Evolutionary conservation across 768 basidiomycete genomes (phyloP), one percentile per base, ranked within the genome.

Genomic region (Neoboletus magnificus): DNA sequence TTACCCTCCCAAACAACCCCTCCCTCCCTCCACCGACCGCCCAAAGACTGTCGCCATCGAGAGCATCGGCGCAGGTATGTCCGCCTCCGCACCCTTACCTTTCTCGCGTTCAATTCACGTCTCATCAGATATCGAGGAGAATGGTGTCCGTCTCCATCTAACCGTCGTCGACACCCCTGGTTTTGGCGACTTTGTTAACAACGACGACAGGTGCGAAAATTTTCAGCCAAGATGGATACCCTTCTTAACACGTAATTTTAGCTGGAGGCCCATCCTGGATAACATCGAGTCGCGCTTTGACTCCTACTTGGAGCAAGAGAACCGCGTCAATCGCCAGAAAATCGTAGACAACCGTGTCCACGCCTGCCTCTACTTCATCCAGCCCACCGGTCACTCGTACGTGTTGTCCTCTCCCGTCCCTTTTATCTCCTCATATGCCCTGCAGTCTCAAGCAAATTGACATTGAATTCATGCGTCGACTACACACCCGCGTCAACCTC

Each of bases 131-230:
- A 98, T 99, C 67, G 96, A 98, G 78, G 97, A 99, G 79, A 96
- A 90, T 57, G 96, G 95, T 56, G 97, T 98, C 40, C 85, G 95
- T 63, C 84, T 98, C 42, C 93, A 94, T 69, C 77, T 99, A 54
- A 98, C 94, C n/a, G 96, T 99, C 58, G 97, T 99, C 60, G 97
- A 99, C 71, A 99, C 95, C 29, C 97, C 97, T 54, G 97, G 97
- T 33, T 99, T 98, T 68, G 97, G 97, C 58, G 97, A 99, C 73
- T 98, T 97, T 73, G 95, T 98, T 69, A 98, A 99, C 80, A 99
- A 99, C 72, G 93, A 97, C 64, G 93, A 97, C 68, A 94, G 94
- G 93, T 93, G 59, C 61, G 76, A 61, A 61, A 63, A 46, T 50
- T 59, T 66, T 41, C 49, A 18, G 23, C 63, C 47, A 39, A 20